Percentiles rank a stretch among this genome's conserved stretches.
Evolutionary conservation across 208 protist species (phyloP).

Genomic region (Crithidia mellificae): DNA sequence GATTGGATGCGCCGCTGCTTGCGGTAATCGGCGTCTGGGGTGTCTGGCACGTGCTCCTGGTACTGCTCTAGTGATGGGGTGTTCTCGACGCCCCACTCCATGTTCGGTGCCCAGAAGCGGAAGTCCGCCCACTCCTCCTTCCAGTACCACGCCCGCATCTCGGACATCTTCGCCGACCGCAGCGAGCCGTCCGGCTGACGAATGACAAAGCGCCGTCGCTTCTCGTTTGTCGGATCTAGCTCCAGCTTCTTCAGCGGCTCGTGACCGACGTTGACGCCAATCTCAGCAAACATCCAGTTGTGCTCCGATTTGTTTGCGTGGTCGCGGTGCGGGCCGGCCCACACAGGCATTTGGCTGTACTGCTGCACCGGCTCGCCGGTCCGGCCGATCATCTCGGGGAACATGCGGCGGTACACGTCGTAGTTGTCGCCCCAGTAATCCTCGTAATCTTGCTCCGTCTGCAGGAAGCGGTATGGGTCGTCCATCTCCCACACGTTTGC

Average conservation of each 20-base stretch:
- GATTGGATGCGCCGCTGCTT: slow-evolving; percentile 92
- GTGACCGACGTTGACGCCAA: slow-evolving; percentile 93
- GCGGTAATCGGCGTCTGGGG: slow-evolving; percentile 85
- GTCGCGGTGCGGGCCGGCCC: slow-evolving; percentile 89
- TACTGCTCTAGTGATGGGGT: slow-evolving; percentile 91
- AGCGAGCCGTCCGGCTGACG: slow-evolving; percentile 92
- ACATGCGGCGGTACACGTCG: slow-evolving; percentile 93
- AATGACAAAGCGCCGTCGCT: slow-evolving; percentile 91
- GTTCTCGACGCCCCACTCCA: slow-evolving; percentile 94
- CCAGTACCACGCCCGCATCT: slow-evolving; percentile 95
- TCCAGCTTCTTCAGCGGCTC: slow-evolving; percentile 92
- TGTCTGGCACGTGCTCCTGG: slow-evolving; percentile 92
- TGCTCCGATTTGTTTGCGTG: slow-evolving; percentile 92
- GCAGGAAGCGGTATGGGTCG: slow-evolving; percentile 94
- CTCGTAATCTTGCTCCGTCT: slow-evolving; percentile 93
- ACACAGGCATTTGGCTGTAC: slow-evolving; percentile 92
- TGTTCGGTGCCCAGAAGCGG: slow-evolving; percentile 93
- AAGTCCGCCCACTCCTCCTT: slow-evolving; percentile 95
- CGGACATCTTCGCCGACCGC: slow-evolving; percentile 94
- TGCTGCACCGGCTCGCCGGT: slow-evolving; percentile 93
- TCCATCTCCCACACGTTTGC: slow-evolving; percentile 95
- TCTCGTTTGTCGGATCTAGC: slow-evolving; percentile 93
- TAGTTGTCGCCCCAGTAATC: slow-evolving; percentile 96
- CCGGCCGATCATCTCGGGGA: slow-evolving; percentile 93
- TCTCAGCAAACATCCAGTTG: slow-evolving; percentile 96